Percentiles rank a stretch among this genome's conserved stretches.
These are phyloP conservation scores for Crithidia fasciculata DNA, from an alignment of 208 protist genomes.

Conservation along the genomic window DNA sequence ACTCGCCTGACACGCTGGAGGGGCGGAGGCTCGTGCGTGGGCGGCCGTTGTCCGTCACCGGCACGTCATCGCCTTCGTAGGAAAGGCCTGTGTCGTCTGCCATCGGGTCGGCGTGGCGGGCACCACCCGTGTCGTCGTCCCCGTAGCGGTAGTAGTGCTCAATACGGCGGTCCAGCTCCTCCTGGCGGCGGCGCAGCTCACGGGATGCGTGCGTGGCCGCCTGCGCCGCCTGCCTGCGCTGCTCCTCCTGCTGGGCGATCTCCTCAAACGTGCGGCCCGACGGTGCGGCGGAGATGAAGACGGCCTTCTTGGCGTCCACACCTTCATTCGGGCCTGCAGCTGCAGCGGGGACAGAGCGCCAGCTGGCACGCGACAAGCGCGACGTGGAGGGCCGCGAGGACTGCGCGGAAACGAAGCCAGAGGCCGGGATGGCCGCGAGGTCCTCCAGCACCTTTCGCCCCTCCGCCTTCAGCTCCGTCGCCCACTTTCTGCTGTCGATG, in stretches of 20 bases:
- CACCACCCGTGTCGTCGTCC: not conserved
- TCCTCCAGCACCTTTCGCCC: conserved; percentile 38
- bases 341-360: conserved; percentile 13
- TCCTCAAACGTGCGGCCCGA: conserved; percentile 80
- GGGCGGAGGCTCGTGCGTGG: conserved; percentile 5
- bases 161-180: conserved; percentile 25
- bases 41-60: not conserved
- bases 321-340: not conserved
- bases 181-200: conserved; percentile 29
- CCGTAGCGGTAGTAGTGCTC: conserved; percentile 19
- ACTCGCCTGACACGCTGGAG: conserved; percentile 40
- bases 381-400: conserved; percentile 46
- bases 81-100: not conserved
- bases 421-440: conserved; percentile 1
- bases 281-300: conserved; percentile 70
- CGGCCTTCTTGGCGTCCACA: conserved; percentile 29
- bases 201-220: conserved; percentile 10
- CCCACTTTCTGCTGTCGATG: conserved; percentile 79
- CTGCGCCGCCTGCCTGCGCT: conserved; percentile 36
- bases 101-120: conserved; percentile 17
- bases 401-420: conserved; percentile 20
- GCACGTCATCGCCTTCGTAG: not conserved
- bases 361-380: conserved; percentile 27
- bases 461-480: conserved; percentile 46
- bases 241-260: conserved; percentile 64